Evolutionary conservation across 2,329 filamentous ascomycete genomes (phyloP).

Genomic region (Colletotrichum graminicola): DNA sequence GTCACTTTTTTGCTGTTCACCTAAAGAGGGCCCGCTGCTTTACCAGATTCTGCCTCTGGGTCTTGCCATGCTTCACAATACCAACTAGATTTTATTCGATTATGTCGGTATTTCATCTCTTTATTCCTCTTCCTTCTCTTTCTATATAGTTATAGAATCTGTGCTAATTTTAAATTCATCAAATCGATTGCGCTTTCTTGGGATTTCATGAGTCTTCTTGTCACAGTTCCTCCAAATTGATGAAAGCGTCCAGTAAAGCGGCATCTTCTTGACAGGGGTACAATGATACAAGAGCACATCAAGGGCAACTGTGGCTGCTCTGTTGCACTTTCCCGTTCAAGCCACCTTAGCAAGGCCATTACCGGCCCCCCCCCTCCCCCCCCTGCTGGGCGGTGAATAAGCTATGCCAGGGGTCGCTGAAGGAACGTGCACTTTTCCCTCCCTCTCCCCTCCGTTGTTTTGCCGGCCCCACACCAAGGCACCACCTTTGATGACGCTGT

Average conservation of each 20-base stretch:
- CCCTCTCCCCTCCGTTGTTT: constrained; percentile 33
- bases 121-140: background rate
- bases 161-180: rapidly evolving
- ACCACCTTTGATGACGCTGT: constrained; percentile 42
- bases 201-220: background rate
- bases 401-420: constrained; percentile 30
- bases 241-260: constrained; percentile 21
- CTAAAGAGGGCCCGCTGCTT: constrained; percentile 39
- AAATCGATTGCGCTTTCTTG: background rate
- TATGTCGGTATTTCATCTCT: background rate
- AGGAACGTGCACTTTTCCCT: constrained; percentile 17
- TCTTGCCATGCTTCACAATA: background rate
- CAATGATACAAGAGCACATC: constrained; percentile 16
- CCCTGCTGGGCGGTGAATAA: constrained; percentile 37
- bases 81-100: background rate
- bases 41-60: constrained; percentile 1
- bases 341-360: constrained; percentile 17
- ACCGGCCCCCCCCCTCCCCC: too few relatives aligned
- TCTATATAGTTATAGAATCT: background rate
- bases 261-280: constrained; percentile 7
- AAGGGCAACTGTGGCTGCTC: constrained; percentile 34
- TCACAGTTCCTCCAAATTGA: background rate
- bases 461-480: constrained; percentile 42
- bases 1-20: constrained; percentile 38
- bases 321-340: constrained; percentile 3